phyloP scores from a whole-genome alignment of 305 asterid genomes.

The Solanum hybrid region DNA sequence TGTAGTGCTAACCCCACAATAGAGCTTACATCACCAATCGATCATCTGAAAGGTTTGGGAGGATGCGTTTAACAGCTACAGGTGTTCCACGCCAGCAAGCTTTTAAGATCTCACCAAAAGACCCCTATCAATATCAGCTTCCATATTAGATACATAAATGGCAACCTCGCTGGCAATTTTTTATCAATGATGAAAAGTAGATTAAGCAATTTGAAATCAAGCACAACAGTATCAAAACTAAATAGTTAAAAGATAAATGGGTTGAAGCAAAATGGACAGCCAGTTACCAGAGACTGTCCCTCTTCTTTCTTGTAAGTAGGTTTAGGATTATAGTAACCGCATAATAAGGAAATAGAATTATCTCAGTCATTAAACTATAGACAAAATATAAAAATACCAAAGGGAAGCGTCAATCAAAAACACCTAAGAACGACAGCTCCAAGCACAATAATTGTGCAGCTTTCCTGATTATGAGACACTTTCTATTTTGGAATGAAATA shows the following conservation, averaged over 20 bases:
- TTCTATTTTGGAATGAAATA: neutral
- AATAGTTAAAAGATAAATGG: neutral
- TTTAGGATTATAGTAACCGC: neutral
- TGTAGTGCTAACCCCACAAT: constrained; percentile 7
- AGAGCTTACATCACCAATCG: constrained; percentile 79
- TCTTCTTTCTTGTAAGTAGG: neutral
- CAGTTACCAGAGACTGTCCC: neutral
- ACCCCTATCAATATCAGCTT: constrained; percentile 55
- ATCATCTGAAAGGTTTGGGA: constrained; percentile 95
- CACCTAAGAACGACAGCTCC: neutral
- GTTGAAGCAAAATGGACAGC: neutral
- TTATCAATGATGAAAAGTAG: neutral
- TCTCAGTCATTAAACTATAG: neutral
- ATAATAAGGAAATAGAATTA: neutral
- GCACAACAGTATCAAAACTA: neutral
- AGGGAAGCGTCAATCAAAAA: neutral
- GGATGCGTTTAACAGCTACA: constrained; percentile 91
- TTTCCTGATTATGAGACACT: neutral
- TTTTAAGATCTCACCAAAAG: constrained; percentile 93
- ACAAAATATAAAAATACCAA: neutral
- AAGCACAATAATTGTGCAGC: neutral
- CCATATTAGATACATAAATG: constrained; percentile 5
- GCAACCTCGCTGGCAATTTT: neutral
- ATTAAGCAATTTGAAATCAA: neutral
- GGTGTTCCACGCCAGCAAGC: constrained; percentile 98